These are phyloP conservation scores for Hypoxylon sp. DNA, from an alignment of 2,329 filamentous ascomycete species.

Conservation along the genomic window DNA sequence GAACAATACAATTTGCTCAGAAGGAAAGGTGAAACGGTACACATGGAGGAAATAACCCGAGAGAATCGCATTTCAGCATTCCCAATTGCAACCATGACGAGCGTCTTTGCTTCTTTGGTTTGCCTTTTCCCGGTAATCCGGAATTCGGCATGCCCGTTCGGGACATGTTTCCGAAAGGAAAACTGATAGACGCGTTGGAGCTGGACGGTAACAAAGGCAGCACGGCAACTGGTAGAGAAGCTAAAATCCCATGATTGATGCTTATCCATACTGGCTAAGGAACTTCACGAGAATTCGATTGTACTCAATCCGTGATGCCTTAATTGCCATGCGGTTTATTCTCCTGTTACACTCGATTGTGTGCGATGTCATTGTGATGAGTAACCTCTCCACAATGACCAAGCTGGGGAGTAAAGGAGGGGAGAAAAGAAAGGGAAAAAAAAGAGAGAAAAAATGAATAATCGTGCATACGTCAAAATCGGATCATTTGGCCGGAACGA, in stretches of 20 bases:
- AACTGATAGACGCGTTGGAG: constrained; percentile 6
- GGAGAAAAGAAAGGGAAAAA: not conserved
- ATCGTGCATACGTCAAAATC: constrained; percentile 30
- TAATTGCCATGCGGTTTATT: not conserved
- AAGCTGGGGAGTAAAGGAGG: not conserved
- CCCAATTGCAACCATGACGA: constrained; percentile 10
- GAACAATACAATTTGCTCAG: not conserved
- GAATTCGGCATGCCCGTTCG: constrained; percentile 34
- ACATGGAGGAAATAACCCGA: not conserved
- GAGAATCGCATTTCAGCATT: constrained; percentile 1
- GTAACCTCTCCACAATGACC: constrained; percentile 13
- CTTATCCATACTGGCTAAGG: not conserved
- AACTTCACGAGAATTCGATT: constrained; percentile 7
- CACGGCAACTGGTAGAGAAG: constrained; percentile 1
- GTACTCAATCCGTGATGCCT: constrained; percentile 10
- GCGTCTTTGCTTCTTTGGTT: constrained; percentile 23
- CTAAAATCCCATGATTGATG: constrained; percentile 6
- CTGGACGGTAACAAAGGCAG: constrained; percentile 15
- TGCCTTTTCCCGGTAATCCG: constrained; percentile 27
- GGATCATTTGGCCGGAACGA: constrained; percentile 30
- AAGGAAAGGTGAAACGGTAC: constrained; percentile 7
- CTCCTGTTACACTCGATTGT: constrained; percentile 1
- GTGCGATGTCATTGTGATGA: constrained; percentile 28
- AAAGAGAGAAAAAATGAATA: not conserved
- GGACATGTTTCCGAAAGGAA: constrained; percentile 18